These are phyloP conservation scores for Colletotrichum kahawae DNA, from an alignment of 2,329 filamentous ascomycete species.

Conservation along the genomic window DNA sequence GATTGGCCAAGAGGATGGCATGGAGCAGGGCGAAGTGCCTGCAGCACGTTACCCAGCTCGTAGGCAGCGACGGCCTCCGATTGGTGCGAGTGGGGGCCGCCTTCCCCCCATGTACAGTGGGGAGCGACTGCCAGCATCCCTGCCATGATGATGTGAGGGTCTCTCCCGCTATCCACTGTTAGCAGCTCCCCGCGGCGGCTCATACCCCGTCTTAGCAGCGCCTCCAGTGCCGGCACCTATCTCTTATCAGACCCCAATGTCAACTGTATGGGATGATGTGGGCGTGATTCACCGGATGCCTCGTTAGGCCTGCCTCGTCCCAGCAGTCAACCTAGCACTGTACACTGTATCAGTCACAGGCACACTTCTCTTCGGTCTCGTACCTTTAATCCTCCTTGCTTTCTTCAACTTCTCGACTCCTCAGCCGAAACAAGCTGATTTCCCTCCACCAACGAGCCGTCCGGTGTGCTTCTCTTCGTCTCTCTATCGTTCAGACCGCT, in stretches of 20 bases:
- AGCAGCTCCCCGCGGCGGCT: neutral
- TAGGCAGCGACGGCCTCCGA: slow-evolving; percentile 9
- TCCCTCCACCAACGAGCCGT: slow-evolving; percentile 6
- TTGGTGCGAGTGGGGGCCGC: neutral
- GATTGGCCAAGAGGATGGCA: slow-evolving; percentile 3
- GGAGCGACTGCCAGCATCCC: neutral
- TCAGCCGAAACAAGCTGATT: slow-evolving; percentile 8
- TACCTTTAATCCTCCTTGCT: neutral
- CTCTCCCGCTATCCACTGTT: slow-evolving; percentile 22
- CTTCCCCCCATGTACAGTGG: slow-evolving; percentile 4
- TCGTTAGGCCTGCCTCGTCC: slow-evolving; percentile 19
- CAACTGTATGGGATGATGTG: slow-evolving; percentile 16
- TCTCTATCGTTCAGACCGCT: neutral
- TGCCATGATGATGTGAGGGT: slow-evolving; percentile 21
- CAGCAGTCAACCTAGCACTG: slow-evolving; percentile 15
- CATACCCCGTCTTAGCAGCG: neutral
- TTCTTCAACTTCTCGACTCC: slow-evolving; percentile 13
- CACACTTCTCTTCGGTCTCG: slow-evolving; percentile 13
- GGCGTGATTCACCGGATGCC: slow-evolving; percentile 18
- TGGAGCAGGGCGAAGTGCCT: slow-evolving; percentile 16
- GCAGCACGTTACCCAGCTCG: neutral
- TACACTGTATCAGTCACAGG: slow-evolving; percentile 13
- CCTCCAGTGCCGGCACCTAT: slow-evolving; percentile 8
- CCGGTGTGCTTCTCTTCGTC: neutral
- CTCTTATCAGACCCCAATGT: slow-evolving; percentile 18